Evolutionary conservation across 345 rosid genomes (phyloP), one percentile per base, ranked within the genome.

Genomic region (Salix arbutifolia): DNA sequence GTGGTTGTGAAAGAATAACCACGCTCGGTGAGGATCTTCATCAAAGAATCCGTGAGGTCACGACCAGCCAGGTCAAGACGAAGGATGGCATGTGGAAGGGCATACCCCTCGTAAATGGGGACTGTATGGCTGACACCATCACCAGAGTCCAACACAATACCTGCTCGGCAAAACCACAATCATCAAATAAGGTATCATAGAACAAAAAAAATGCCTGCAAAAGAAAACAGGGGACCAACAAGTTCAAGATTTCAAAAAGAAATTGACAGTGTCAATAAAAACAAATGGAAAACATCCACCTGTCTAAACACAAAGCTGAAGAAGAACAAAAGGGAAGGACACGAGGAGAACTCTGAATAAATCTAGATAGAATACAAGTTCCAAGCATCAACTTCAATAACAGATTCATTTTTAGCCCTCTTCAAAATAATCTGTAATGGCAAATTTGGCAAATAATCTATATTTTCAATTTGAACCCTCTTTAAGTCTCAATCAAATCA

Each of bases 41-140:
- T 92, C 84, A 91, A 73, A 76, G 74, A 65, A 77, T 91, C 98
- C 0, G 98, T 92, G n/a, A 94, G 94, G 80, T 94, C 97, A 80
- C 97, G 93, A 1, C 98, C 98, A 1, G 96, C 97, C 65, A 94
- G 87, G 81, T 92, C 94, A 76, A 94, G 94, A 88, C 98, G 96
- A 40, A 92, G 92, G 80, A 92, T 94, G 14, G 97, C 96, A 76
- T 91, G 96, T 33, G 97, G 96, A 26, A 91, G 94, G 13, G 97
- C 92, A 83, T 91, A 93, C 2, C 97, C 96, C 88, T 93, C 96
- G 0, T 93, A 93, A 35, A 91, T 90, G 33, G 98, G 97, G 75
- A 93, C 95, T 8, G 98, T 93, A 83, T 91, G 98, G 74, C 94
- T 90, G 75, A 93, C 98, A 87, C 95, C 97, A 88, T 93, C 98